Base-by-base conservation (phyloP, 257 asterid genomes). In the Salvia splendens region DNA sequence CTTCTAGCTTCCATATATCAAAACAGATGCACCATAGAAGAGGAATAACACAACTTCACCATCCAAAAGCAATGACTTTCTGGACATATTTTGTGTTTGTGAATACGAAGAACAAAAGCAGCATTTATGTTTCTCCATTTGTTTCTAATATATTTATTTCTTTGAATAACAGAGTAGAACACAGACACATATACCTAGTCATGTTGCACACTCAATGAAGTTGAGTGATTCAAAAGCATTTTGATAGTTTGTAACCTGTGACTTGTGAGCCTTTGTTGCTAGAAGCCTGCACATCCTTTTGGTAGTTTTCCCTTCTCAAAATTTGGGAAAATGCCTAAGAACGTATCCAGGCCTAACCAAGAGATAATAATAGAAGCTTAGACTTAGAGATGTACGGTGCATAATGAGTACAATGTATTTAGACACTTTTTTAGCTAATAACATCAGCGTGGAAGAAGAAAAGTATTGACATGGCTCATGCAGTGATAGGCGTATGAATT, bases 11-110 rank as follows among this genome's bases (percentile, higher is more conserved):
- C 28, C 4, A 33, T 45, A 10, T 42, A 50, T 61, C 41, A 61
- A 60, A 50, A 51, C 42, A 56, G 67, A 69, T 24, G 36, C 65
- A 56, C 57, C 57, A 5, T 9, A 17, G 35, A 52, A 6, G 41
- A 32, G 63, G 61, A 35, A 53, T 52, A 14, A n/a, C 62, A 33
- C 43, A 33, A 56, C 42, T 33, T 10, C 14, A 33, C 48, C n/a
- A 40, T 28, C 74, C 52, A 41, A 71, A 50, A 50, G 9, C 47
- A 70, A 12, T 35, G 20, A n/a, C 12, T 28, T 32, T 15, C 42
- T 7, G 14, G 16, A 32, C 49, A 14, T 48, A 47, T 42, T 48
- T 33, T 53, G 38, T 24, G 40, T 4, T 28, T 53, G 12, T 53
- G 9, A 30, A 53, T 11, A 28, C 10, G 12, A 24, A 53, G 59